Evolutionary conservation across 2,329 filamentous ascomycete genomes (phyloP), one percentile per base, ranked within the genome.

Genomic region (Amylocarpus encephaloides): DNA sequence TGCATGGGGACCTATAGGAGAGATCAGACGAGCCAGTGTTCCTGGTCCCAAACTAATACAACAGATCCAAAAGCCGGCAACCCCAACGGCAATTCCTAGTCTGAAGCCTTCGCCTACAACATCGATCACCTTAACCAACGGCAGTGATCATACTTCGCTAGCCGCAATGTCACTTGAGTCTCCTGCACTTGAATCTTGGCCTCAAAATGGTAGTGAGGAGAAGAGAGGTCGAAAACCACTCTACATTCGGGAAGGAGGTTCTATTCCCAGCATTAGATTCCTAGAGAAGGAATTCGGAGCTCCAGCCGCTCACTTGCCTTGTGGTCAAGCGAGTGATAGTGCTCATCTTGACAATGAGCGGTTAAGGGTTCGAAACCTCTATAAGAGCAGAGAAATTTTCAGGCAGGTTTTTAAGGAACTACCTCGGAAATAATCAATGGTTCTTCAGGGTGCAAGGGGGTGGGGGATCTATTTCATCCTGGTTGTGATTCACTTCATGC

Each of bases 281-380:
- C 66, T 97, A 34, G 92, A 97, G 67, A 95, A 95, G 71, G 89
- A 95, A 62, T 96, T 97, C 64, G 77, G 78, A 2, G 93, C 93
- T 0, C 90, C 91, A 0, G 92, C 93, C 0, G 92, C 92, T 0
- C 91, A 97, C 67, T 70, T 98, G 32, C 94, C 93, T 0, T 96
- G 91, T 63, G 94, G 94, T 0, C 91, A 96, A 69, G 90, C 92
- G 11, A 96, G 88, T 61, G 93, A 98, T 64, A 84, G 85, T 46
- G 93, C 92, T 15, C 93, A 98, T 77, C 70, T 98, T 68, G 88
- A 95, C 64, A 97, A 98, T 63, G 93, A 98, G 75, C 73, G 93
- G n/a, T 73, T 98, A 67, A 76, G 93, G 46, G 73, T 98, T 49
- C 72, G 87, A 60, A 98, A 98, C 68, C 66, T 98, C 61, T 80